Base-by-base conservation (phyloP, 345 rosid species). In the Sonneratia caseolaris region DNA sequence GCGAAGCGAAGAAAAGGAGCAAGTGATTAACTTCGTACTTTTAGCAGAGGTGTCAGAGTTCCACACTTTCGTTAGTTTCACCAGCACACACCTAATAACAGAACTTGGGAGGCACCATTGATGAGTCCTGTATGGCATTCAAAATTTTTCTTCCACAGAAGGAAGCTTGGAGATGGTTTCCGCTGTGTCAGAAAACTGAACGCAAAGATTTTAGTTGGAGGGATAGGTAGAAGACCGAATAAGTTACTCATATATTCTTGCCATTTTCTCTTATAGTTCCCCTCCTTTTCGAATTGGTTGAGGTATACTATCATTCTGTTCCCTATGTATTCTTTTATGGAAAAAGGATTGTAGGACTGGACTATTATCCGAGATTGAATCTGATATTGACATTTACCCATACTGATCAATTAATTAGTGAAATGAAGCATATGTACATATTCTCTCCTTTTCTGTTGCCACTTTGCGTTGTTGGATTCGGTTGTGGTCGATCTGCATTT, bases 1-100 rank as follows among this genome's bases (percentile, higher is more conserved):
- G 95, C 38, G 97, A 96, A 89, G 97, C 96, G 37, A 96, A 96
- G 89, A 96, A 96, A 81, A 81, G 97, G 72, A 89, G 91, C 84
- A 92, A 91, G 84, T 84, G 45, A 48, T 73, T 12, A 55, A 70
- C 77, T 49, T 71, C 80, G 73, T 70, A 45, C 36, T 21, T 15
- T 24, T n/a, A 40, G 36, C 7, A n/a, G 43, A 45, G 15, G 49
- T 42, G 55, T 42, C 70, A 45, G 27, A 24, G 32, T 57, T 57
- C 38, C 19, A 9, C 10, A 42, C 19, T 18, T 53, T 59, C 64
- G 19, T 12, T 27, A 62, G 66, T 62, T 62, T 62, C 66, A 18
- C 37, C 66, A 15, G 14, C 38, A 35, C 11, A 62, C 66, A 27
- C 19, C 12, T 62, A 27, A 3, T 62, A 62, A 37, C 13, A 2